A percentile compares a stretch with the other conserved stretches of the same genome.
Conservation (phyloP, 441 rosid genomes). For the Pelargonium cotyledonis region DNA sequence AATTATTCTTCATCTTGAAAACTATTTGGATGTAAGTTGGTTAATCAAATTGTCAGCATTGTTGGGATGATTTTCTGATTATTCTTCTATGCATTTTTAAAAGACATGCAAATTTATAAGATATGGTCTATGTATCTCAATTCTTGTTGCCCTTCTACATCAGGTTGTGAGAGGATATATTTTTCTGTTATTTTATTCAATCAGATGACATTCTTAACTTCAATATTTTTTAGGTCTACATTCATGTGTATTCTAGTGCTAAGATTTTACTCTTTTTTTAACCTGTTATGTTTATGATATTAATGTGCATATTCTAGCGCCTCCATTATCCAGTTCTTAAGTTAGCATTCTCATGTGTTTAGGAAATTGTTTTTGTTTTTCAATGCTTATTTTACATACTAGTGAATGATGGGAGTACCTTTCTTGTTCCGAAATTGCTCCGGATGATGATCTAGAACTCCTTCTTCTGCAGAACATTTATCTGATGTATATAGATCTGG, state of each 20-base stretch:
- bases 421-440: background rate
- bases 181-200: too few relatives aligned
- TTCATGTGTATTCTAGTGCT: background rate
- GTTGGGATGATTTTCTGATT: background rate
- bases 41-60: background rate
- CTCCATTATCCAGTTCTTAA: background rate
- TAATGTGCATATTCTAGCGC: background rate
- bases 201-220: too few relatives aligned
- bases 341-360: background rate
- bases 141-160: background rate
- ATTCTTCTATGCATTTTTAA: background rate
- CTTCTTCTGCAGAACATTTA: background rate
- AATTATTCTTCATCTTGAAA: conserved; percentile 8
- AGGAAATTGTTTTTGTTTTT: background rate
- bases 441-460: background rate
- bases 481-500: too few relatives aligned
- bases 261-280: background rate
- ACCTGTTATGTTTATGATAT: background rate
- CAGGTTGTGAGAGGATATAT: background rate
- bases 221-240: too few relatives aligned
- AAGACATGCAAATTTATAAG: background rate
- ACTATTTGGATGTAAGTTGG: conserved; percentile 26
- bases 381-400: background rate
- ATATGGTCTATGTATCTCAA: background rate
- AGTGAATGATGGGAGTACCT: background rate